These are phyloP conservation scores for Catunica adiposa DNA, from an alignment of 2,329 filamentous ascomycete genomes.

Conservation along the genomic window DNA sequence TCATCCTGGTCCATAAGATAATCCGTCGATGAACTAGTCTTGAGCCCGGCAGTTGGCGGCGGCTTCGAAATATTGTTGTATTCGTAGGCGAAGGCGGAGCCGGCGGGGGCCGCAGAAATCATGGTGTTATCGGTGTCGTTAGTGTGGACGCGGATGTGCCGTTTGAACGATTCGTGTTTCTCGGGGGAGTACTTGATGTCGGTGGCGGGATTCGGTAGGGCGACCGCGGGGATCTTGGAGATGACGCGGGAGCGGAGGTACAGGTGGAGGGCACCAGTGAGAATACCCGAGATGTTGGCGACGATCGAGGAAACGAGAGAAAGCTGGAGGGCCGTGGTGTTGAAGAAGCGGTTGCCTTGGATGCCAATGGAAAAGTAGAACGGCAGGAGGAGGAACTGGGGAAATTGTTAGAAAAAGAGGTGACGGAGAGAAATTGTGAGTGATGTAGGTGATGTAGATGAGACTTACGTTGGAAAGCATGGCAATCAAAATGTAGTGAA, in stretches of 20 bases:
- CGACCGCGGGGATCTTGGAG: conserved; percentile 18
- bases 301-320: conserved; percentile 50
- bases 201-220: neutral
- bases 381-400: conserved; percentile 41
- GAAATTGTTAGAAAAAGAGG: neutral
- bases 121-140: neutral
- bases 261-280: conserved; percentile 48
- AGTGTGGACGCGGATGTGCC: conserved; percentile 9
- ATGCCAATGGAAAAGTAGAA: conserved; percentile 45
- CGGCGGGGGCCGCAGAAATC: neutral
- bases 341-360: conserved; percentile 21
- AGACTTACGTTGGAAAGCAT: conserved; percentile 39
- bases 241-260: conserved; percentile 48
- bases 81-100: neutral
- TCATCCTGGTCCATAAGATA: neutral
- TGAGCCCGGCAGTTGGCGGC: conserved; percentile 8
- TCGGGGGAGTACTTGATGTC: conserved; percentile 5
- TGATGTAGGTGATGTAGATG: neutral
- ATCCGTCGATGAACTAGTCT: neutral
- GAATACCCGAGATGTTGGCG: conserved; percentile 47
- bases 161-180: conserved; percentile 8
- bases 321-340: conserved; percentile 29
- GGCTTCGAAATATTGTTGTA: conserved; percentile 9
- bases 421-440: too few species aligned
- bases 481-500: conserved; percentile 46